Evolutionary conservation across 768 basidiomycete genomes (phyloP).

Genomic region (Boletus tylopilopsis): DNA sequence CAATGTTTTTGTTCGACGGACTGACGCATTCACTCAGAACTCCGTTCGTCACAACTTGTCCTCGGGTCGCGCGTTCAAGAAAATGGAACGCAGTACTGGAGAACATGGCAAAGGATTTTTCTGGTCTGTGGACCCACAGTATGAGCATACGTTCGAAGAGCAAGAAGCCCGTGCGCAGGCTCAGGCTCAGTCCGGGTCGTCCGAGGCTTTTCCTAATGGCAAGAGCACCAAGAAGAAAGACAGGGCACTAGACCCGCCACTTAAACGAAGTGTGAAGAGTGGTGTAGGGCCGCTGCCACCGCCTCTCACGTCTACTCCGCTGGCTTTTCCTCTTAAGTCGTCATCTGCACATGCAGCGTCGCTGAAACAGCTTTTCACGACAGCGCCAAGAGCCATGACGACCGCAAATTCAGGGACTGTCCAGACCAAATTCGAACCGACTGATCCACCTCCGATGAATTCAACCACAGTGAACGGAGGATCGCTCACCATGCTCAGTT

Average conservation of each 20-base stretch:
- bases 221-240: slow-evolving; percentile 54
- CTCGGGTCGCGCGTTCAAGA: slow-evolving; percentile 86
- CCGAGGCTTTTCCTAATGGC: slow-evolving; percentile 24
- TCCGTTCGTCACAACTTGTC: slow-evolving; percentile 96
- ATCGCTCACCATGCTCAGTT: background rate
- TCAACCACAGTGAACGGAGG: background rate
- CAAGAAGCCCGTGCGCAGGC: slow-evolving; percentile 50
- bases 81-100: slow-evolving; percentile 79
- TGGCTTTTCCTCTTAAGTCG: slow-evolving; percentile 43
- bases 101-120: slow-evolving; percentile 91
- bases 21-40: slow-evolving; percentile 48
- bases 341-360: slow-evolving; percentile 3
- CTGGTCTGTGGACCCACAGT: slow-evolving; percentile 84
- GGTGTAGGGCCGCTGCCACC: slow-evolving; percentile 60
- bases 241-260: slow-evolving; percentile 57
- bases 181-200: slow-evolving; percentile 23
- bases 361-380: slow-evolving; percentile 7
- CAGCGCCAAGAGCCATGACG: background rate
- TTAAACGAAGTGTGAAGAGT: slow-evolving; percentile 68
- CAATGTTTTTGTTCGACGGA: slow-evolving; percentile 1
- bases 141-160: slow-evolving; percentile 64
- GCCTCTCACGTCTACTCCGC: slow-evolving; percentile 62
- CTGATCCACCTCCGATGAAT: slow-evolving; percentile 1
- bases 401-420: background rate
- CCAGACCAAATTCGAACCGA: slow-evolving; percentile 6